Evolutionary conservation across 352 stramenopile species (phyloP).

Genomic region (Globisporangium spinosum): DNA sequence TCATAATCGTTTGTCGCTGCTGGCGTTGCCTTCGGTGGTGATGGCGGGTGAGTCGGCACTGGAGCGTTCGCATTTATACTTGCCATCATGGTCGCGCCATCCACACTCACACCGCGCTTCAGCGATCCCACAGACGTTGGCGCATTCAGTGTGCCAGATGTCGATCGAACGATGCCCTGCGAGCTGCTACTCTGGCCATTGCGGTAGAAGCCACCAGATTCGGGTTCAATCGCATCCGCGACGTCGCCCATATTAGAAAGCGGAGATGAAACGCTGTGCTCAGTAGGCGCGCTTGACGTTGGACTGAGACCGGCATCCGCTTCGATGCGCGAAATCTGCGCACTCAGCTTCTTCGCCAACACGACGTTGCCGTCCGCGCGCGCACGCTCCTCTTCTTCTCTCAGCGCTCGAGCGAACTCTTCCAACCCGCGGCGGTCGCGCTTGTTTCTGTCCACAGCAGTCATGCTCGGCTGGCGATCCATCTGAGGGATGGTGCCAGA

Average conservation of each 20-base stretch:
- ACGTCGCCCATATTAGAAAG: slow-evolving; percentile 47
- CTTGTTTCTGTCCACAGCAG: slow-evolving; percentile 50
- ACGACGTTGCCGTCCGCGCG: slow-evolving; percentile 70
- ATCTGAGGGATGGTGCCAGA: slow-evolving; percentile 56
- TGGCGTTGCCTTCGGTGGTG: slow-evolving; percentile 24
- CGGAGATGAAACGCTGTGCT: slow-evolving; percentile 15
- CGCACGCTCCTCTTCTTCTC: slow-evolving; percentile 78
- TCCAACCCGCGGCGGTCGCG: slow-evolving; percentile 74
- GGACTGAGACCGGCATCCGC: slow-evolving; percentile 33
- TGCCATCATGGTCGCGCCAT: slow-evolving; percentile 20
- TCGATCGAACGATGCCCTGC: slow-evolving; percentile 14
- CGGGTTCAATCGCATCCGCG: slow-evolving; percentile 13
- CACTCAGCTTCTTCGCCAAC: slow-evolving; percentile 74
- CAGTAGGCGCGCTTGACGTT: slow-evolving; percentile 2
- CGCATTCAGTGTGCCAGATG: slow-evolving; percentile 6
- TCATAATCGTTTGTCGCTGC: slow-evolving; percentile 63
- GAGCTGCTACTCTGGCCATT: slow-evolving; percentile 31
- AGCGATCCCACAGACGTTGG: slow-evolving; percentile 21
- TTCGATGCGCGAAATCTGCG: slow-evolving; percentile 72
- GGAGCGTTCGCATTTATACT: slow-evolving; percentile 16
- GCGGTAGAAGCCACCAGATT: slow-evolving; percentile 25
- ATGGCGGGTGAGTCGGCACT: slow-evolving; percentile 20
- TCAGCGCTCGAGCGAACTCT: slow-evolving; percentile 70
- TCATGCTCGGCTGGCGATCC: slow-evolving; percentile 54
- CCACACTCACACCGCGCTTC: slow-evolving; percentile 37